Evolutionary conservation across 148 eudicot species (phyloP).

Genomic region (Vaccinium darrowii): DNA sequence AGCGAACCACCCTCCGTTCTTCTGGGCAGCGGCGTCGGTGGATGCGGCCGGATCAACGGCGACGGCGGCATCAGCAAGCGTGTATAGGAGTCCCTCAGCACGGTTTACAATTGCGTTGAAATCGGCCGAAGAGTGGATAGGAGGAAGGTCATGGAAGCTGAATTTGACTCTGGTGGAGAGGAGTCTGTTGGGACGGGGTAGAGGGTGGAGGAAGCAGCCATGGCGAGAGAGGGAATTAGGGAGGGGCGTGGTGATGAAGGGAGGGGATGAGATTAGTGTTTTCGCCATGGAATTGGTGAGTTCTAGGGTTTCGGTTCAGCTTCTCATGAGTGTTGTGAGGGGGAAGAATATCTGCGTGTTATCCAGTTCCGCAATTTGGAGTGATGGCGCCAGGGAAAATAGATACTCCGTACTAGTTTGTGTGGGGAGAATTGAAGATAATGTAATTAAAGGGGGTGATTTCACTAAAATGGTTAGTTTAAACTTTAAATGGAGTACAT

Average conservation of each 20-base stretch:
- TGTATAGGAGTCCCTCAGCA: conserved; percentile 74
- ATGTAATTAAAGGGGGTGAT: too few species aligned
- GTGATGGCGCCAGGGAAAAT: background rate
- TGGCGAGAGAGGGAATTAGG: conserved; percentile 39
- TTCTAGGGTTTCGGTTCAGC: conserved; percentile 11
- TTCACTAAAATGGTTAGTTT: too few species aligned
- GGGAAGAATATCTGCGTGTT: conserved; percentile 7
- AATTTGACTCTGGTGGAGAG: conserved; percentile 51
- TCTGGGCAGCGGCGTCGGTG: conserved; percentile 46
- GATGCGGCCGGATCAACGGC: conserved; percentile 44
- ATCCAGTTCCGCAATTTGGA: conserved; percentile 6
- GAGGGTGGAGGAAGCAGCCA: conserved; percentile 27
- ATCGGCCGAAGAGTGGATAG: conserved; percentile 46
- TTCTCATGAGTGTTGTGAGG: conserved; percentile 21
- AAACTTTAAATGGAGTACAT: too few species aligned
- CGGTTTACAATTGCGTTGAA: conserved; percentile 41
- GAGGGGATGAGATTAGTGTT: conserved; percentile 76
- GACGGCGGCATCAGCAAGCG: conserved; percentile 92
- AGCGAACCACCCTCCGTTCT: conserved; percentile 92
- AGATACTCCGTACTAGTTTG: too few species aligned
- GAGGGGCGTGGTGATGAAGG: conserved; percentile 53
- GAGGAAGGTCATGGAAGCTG: conserved; percentile 34
- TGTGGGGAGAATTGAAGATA: too few species aligned
- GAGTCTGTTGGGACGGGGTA: conserved; percentile 33
- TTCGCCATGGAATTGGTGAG: conserved; percentile 68